Conservation (phyloP, 768 basidiomycete genomes). For the Tricholoma flavovirens region DNA sequence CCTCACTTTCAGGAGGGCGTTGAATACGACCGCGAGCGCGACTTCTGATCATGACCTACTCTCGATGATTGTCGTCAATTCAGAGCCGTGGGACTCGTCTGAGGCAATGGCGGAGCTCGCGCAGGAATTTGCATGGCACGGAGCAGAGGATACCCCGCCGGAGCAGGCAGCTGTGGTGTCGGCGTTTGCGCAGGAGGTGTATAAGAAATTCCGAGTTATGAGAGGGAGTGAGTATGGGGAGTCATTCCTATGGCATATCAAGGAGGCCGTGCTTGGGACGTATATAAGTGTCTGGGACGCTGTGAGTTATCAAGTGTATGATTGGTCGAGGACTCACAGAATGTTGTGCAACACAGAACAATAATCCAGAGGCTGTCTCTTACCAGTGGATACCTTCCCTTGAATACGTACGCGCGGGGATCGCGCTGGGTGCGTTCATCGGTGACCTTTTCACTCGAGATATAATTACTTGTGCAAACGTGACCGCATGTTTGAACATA, state of each 20-base stretch:
- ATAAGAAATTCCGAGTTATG: constrained; percentile 9
- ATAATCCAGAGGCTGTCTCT: constrained; percentile 12
- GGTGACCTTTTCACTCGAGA: constrained; percentile 9
- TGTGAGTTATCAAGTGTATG: constrained; percentile 7
- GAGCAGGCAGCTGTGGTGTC: constrained; percentile 6
- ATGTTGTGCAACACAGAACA: constrained; percentile 3
- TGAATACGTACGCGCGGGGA: constrained; percentile 3
- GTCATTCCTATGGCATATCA: constrained; percentile 14
- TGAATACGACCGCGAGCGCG: neutral
- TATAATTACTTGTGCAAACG: constrained; percentile 9
- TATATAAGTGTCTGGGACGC: constrained; percentile 18
- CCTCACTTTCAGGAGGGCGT: constrained; percentile 10
- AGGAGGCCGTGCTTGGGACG: constrained; percentile 13
- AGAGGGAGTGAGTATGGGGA: constrained; percentile 9
- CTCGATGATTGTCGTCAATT: constrained; percentile 9
- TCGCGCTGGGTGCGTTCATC: constrained; percentile 9
- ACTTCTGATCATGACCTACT: constrained; percentile 8
- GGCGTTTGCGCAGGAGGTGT: constrained; percentile 7
- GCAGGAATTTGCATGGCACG: constrained; percentile 14
- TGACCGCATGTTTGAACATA: constrained; percentile 10
- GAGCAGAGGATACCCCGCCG: constrained; percentile 5
- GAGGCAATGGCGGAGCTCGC: constrained; percentile 14
- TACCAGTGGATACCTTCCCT: constrained; percentile 5
- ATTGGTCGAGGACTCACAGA: neutral
- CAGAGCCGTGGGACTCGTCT: constrained; percentile 8